These are phyloP conservation scores for Epichloe typhina DNA, from an alignment of 2,329 filamentous ascomycete genomes.

Conservation along the genomic window DNA sequence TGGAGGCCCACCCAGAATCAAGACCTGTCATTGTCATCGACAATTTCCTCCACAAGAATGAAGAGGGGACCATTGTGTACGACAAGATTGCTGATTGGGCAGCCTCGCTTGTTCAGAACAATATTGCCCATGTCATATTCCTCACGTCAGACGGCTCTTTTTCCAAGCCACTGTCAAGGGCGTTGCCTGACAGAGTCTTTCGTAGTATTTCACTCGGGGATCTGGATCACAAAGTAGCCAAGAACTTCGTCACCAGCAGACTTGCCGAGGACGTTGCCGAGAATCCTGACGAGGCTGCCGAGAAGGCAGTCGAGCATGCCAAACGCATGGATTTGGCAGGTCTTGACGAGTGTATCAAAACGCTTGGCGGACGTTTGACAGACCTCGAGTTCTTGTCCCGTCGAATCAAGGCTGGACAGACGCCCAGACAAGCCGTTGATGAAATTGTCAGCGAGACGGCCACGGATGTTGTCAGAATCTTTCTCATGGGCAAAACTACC, in stretches of 20 bases:
- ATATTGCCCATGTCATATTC: conserved; percentile 89
- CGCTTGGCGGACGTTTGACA: conserved; percentile 81
- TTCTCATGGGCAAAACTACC: conserved; percentile 51
- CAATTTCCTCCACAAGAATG: conserved; percentile 75
- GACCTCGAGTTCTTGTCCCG: conserved; percentile 92
- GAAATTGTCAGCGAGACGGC: conserved; percentile 85
- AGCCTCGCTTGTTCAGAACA: conserved; percentile 69
- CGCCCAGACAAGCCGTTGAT: conserved; percentile 63
- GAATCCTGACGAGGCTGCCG: conserved; percentile 14
- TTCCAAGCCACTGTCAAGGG: conserved; percentile 74
- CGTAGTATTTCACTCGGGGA: conserved; percentile 76
- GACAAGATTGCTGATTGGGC: conserved; percentile 85
- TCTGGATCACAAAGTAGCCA: conserved; percentile 72
- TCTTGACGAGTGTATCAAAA: conserved; percentile 68
- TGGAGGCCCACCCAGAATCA: conserved; percentile 77
- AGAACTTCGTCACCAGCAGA: conserved; percentile 78
- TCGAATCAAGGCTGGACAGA: conserved; percentile 76
- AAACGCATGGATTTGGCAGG: conserved; percentile 43
- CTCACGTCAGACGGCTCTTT: conserved; percentile 82
- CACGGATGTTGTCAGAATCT: conserved; percentile 87
- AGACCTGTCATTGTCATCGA: conserved; percentile 79
- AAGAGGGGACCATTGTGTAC: conserved; percentile 51
- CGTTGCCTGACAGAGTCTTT: conserved; percentile 83
- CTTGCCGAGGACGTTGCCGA: conserved; percentile 39
- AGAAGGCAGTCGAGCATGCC: conserved; percentile 5